Conservation (phyloP, 352 stramenopile genomes). For the Phytophthora megakarya region DNA sequence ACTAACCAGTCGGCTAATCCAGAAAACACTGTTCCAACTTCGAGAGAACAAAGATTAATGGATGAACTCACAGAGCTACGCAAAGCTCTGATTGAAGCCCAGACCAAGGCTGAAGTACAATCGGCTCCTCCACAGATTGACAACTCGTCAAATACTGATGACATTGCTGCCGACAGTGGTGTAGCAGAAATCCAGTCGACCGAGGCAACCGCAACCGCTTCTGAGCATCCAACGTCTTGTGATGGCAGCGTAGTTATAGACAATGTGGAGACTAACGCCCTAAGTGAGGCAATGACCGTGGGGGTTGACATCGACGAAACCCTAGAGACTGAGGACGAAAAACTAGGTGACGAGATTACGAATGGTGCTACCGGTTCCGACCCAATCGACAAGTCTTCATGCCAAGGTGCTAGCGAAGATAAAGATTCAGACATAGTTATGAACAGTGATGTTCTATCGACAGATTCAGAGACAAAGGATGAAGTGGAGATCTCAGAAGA, state of each 20-base stretch:
- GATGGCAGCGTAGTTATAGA: not conserved
- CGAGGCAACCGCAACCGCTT: not conserved
- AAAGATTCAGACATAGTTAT: too few relatives aligned
- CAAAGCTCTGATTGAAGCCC: conserved; percentile 37
- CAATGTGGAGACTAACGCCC: not conserved
- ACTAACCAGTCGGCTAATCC: not conserved
- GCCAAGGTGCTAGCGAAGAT: too few relatives aligned
- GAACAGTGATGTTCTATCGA: too few relatives aligned
- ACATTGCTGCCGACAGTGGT: not conserved
- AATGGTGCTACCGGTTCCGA: not conserved
- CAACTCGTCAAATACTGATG: not conserved
- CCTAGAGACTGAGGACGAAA: not conserved
- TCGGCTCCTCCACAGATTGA: not conserved
- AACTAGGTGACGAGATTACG: not conserved
- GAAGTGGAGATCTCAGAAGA: not conserved
- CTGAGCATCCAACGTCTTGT: not conserved
- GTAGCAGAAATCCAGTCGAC: not conserved
- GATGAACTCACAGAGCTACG: conserved; percentile 39
- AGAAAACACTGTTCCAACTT: conserved; percentile 9
- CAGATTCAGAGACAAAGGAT: not conserved
- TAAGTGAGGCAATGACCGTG: not conserved
- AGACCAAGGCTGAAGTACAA: conserved; percentile 7
- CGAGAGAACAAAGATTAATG: conserved; percentile 41
- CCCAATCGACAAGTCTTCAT: conserved; percentile 2
- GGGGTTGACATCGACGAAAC: not conserved